These are phyloP conservation scores for Tubosaeta brunneosetosa DNA, from an alignment of 768 basidiomycete species.

Conservation along the genomic window DNA sequence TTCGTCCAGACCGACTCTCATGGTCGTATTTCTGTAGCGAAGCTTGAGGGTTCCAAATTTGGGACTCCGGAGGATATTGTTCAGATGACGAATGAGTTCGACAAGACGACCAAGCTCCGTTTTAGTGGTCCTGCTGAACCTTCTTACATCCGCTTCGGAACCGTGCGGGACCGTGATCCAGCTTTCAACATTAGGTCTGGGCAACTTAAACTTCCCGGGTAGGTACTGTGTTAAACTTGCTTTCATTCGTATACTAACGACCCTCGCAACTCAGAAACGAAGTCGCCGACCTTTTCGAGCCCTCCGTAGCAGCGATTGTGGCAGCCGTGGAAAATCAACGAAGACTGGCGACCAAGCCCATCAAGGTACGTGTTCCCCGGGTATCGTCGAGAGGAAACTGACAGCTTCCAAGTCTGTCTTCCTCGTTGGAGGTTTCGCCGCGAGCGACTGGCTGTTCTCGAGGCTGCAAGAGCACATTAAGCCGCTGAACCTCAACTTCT, in stretches of 20 bases:
- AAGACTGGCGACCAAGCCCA: conserved; percentile 15
- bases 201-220: conserved; percentile 42
- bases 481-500: conserved; percentile 35
- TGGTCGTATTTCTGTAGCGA: conserved; percentile 26
- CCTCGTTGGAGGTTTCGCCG: conserved; percentile 44
- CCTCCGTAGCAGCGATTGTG: conserved; percentile 20
- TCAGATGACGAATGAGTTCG: conserved; percentile 41
- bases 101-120: conserved; percentile 43
- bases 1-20: background rate
- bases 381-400: background rate
- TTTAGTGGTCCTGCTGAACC: conserved; percentile 38
- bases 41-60: conserved; percentile 39
- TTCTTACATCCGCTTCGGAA: conserved; percentile 47
- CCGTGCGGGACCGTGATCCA: conserved; percentile 37
- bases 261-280: conserved; percentile 17
- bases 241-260: background rate
- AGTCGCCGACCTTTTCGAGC: conserved; percentile 30
- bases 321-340: conserved; percentile 23
- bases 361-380: conserved; percentile 18
- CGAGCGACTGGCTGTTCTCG: conserved; percentile 40
- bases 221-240: background rate
- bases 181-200: conserved; percentile 41
- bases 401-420: conserved; percentile 31
- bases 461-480: conserved; percentile 30
- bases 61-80: conserved; percentile 36